Percentiles rank a stretch among this genome's conserved stretches.
Conservation (phyloP, 2,329 filamentous ascomycete species). For the Phialophora macrospora region DNA sequence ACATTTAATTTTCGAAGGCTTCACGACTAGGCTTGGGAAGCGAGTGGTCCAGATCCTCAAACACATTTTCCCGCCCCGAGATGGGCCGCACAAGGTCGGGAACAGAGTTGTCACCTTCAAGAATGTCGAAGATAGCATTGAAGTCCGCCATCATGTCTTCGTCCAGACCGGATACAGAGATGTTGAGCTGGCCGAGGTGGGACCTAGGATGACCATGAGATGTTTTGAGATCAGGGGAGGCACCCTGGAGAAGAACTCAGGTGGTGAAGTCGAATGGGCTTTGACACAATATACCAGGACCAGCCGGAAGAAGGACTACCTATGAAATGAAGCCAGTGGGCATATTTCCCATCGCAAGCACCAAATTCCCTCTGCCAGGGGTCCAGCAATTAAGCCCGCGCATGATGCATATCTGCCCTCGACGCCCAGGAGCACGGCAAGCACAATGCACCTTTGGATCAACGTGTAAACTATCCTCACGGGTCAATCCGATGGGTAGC, state of each 20-base stretch:
- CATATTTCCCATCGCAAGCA: not conserved
- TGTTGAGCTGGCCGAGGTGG: constrained; percentile 86
- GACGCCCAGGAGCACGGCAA: not conserved
- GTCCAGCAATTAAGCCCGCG: not conserved
- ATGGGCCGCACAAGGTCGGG: constrained; percentile 78
- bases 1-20: constrained; percentile 93
- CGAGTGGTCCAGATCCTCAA: constrained; percentile 89
- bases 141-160: constrained; percentile 92
- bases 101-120: constrained; percentile 91
- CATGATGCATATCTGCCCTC: not conserved
- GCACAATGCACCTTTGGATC: not conserved
- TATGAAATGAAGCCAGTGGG: constrained; percentile 54
- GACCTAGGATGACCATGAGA: constrained; percentile 96
- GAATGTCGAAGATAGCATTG: constrained; percentile 85
- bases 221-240: constrained; percentile 91
- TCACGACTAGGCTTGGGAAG: constrained; percentile 77
- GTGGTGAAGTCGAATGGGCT: constrained; percentile 92
- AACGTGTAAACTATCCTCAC: not conserved
- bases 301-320: constrained; percentile 91
- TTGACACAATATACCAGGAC: constrained; percentile 95
- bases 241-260: constrained; percentile 84
- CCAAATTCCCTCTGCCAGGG: constrained; percentile 1
- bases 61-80: constrained; percentile 89
- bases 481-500: not conserved
- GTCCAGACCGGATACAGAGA: constrained; percentile 89